phyloP scores from a whole-genome alignment of 495 filamentous ascomycete genomes.

The Podospora appendiculata region DNA sequence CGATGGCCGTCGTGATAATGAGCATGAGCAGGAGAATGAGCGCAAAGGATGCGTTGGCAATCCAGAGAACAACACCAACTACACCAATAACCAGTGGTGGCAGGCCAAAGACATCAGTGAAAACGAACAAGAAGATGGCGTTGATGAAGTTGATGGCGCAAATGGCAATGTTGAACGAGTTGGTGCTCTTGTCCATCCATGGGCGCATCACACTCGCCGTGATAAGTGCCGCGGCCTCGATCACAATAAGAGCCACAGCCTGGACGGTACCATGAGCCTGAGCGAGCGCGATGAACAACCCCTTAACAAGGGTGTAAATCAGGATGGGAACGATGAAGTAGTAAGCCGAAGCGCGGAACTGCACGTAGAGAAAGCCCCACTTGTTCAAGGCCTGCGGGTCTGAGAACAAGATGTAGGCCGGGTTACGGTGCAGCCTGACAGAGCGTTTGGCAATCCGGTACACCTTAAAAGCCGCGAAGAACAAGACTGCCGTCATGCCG shows the following conservation, averaged over 20 bases:
- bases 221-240: constrained; percentile 78
- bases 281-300: constrained; percentile 82
- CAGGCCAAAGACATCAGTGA: constrained; percentile 77
- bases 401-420: constrained; percentile 94
- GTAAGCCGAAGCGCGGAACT: constrained; percentile 93
- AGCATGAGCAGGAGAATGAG: constrained; percentile 82
- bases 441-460: constrained; percentile 82
- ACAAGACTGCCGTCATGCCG: constrained; percentile 70
- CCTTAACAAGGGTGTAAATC: constrained; percentile 73
- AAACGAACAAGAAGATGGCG: constrained; percentile 75
- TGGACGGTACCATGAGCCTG: constrained; percentile 70
- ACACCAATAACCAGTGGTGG: constrained; percentile 84
- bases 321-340: constrained; percentile 89
- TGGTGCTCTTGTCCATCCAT: constrained; percentile 99
- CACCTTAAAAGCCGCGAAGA: constrained; percentile 84
- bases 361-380: constrained; percentile 97
- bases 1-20: constrained; percentile 72
- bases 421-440: constrained; percentile 87
- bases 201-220: constrained; percentile 73
- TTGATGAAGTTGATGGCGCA: constrained; percentile 86
- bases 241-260: constrained; percentile 75
- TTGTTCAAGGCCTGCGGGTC: constrained; percentile 90
- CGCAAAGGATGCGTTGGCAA: constrained; percentile 82
- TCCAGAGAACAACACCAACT: constrained; percentile 90
- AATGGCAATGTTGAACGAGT: constrained; percentile 94